Evolutionary conservation across 1,139 yeast species (phyloP), one percentile per base, ranked within the genome.

Genomic region (Suhomyces chickasaworum): DNA sequence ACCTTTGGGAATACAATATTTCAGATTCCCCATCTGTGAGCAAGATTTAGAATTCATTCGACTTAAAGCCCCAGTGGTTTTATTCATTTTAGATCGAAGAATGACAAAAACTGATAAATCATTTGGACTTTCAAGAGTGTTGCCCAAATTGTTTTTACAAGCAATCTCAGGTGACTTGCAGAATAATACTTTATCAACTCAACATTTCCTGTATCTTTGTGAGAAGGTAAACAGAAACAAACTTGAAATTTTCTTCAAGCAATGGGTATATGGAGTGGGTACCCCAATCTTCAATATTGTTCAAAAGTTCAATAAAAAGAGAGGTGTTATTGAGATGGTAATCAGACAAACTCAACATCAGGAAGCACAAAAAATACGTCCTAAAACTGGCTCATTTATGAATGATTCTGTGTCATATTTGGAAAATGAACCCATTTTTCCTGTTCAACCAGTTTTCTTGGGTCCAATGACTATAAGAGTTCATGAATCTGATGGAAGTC

Each of bases 401-500:
- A 70, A 74, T 44, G 79, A 76, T 40, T 75, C 83, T 0, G 64
- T 75, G 16, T 60, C 73, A n/a, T 60, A 63, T 43, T 53, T 69
- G 50, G 76, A 75, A 39, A 68, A 68, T 37, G 78, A 74, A 45
- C 73, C 74, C 1, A 45, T 58, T 1, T 60, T 66, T 52, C 66
- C 69, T 1, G 65, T 69, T 9, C 80, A 78, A 42, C 71, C 78
- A 3, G 77, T 83, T 1, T 89, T 89, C 55, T 78, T 87, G 0
- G 99, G 99, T 0, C 97, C 99, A 0, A 89, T 95, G 88, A 95
- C 99, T 0, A 88, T 95, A 35, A 75, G 99, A 59, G 91, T 95
- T 37, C 99, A 95, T 62, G 99, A 95, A 63, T 95, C 97, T 0
- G 99, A 95, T 65, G 99, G 99, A n/a, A 89, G 98, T 0, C 99